Evolutionary conservation across 345 rosid genomes (phyloP), one percentile per base, ranked within the genome.

Genomic region (Brassica nigra): DNA sequence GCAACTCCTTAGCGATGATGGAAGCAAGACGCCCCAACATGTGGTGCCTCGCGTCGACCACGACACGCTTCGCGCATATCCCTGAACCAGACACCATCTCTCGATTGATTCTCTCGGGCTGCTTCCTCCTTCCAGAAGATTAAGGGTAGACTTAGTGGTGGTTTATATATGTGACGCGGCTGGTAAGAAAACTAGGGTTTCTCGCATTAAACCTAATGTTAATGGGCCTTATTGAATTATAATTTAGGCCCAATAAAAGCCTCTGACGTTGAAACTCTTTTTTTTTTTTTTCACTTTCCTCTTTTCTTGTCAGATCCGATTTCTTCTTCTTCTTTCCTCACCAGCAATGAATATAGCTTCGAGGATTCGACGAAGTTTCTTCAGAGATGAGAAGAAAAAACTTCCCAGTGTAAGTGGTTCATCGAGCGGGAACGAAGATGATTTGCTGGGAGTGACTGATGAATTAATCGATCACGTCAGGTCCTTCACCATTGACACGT

Each of bases 401-500:
- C 31, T 76, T 71, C 6, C 8, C 0, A 54, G 33, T 27, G 8
- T 11, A 9, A 27, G 27, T 57, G 73, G 70, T 30, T 67, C 86
- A 44, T 59, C 47, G 30, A 71, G 63, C 30, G 28, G 34, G 8
- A 39, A 18, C 16, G 70, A 64, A 37, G 90, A 87, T 42, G 88
- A 86, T 44, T 58, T 86, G 3, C 64, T 83, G 8, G 97, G 97
- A 75, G 75, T 95, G 70, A 95, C 94, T 20, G 87, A 83, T 42
- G 82, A 88, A 47, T 79, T 95, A 36, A 77, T 92, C 77, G 87
- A 86, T 81, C 83, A 82, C 42, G 82, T 89, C 73, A 88, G 86
- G 84, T 84, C 94, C 9, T 92, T 91, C 79, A 81, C 95, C 36
- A 65, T 86, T 11, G 97, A 92, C 9, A 90, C 88, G 33, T 95